phyloP scores from a whole-genome alignment of 352 stramenopile species.

The Blastocystis sp. region DNA sequence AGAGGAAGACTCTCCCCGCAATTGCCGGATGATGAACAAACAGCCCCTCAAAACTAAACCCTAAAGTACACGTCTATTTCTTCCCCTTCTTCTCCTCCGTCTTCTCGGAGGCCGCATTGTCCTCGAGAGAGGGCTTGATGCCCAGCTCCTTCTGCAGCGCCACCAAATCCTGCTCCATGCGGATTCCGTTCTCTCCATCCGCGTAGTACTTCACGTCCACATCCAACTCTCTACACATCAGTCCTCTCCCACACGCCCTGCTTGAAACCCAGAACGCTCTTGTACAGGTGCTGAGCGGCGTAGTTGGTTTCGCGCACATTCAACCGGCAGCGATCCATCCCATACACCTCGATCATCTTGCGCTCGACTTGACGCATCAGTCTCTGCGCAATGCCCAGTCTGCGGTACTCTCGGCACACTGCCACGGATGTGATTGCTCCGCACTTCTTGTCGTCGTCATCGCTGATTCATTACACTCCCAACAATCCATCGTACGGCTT shows the following conservation, averaged over 20 bases:
- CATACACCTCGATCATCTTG: slow-evolving; percentile 92
- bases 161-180: slow-evolving; percentile 88
- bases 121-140: neutral
- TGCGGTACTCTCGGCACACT: slow-evolving; percentile 91
- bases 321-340: slow-evolving; percentile 92
- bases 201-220: slow-evolving; percentile 99
- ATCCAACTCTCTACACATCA: slow-evolving; percentile 75
- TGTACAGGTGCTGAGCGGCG: slow-evolving; percentile 96
- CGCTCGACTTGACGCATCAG: slow-evolving; percentile 87
- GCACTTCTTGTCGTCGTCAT: slow-evolving; percentile 66
- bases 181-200: slow-evolving; percentile 97
- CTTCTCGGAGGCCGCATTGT: neutral
- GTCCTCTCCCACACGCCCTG: slow-evolving; percentile 73
- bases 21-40: no score
- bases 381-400: slow-evolving; percentile 93
- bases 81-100: slow-evolving; percentile 18
- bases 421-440: slow-evolving; percentile 98
- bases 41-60: neutral
- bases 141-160: slow-evolving; percentile 6
- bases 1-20: no score
- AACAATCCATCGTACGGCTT: slow-evolving; percentile 86
- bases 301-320: slow-evolving; percentile 96
- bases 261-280: slow-evolving; percentile 92
- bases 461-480: slow-evolving; percentile 60
- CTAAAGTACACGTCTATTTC: neutral